Percentiles rank a stretch among this genome's conserved stretches.
phyloP scores from a whole-genome alignment of 2,329 filamentous ascomycete genomes.

The Clonostachys byssicola region DNA sequence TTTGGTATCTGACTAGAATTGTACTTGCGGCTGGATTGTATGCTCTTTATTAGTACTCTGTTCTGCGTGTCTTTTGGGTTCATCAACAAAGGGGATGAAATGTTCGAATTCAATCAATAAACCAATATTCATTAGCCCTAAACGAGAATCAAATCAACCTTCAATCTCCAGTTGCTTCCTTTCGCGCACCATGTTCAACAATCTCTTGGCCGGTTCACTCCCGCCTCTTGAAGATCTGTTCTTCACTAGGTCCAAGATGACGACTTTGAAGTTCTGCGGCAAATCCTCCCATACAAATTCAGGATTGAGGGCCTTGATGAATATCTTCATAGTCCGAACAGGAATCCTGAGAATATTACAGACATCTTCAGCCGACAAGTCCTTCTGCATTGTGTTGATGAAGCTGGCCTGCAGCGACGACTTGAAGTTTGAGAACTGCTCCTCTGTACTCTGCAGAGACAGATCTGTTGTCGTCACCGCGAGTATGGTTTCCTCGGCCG shows the following conservation, averaged over 20 bases:
- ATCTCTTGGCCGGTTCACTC: slow-evolving; percentile 4
- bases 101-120: too few relatives aligned
- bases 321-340: slow-evolving; percentile 5
- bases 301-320: slow-evolving; percentile 8
- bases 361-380: slow-evolving; percentile 5
- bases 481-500: not conserved
- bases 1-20: too few relatives aligned
- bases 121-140: too few relatives aligned
- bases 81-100: too few relatives aligned
- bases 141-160: too few relatives aligned
- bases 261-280: slow-evolving; percentile 5
- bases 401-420: slow-evolving; percentile 2
- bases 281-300: slow-evolving; percentile 8
- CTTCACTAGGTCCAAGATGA: slow-evolving; percentile 5
- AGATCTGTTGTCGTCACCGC: too few relatives aligned
- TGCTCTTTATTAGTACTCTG: too few relatives aligned
- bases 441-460: not conserved
- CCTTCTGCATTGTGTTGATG: slow-evolving; percentile 4
- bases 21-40: too few relatives aligned
- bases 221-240: slow-evolving; percentile 4
- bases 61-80: too few relatives aligned
- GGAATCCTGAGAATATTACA: slow-evolving; percentile 7
- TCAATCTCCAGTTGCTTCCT: too few relatives aligned
- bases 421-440: slow-evolving; percentile 3
- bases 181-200: not conserved